Percentiles rank a stretch among this genome's conserved stretches.
Evolutionary conservation across 805 yeast species (phyloP).

Genomic region (Sungouiella thailandica): DNA sequence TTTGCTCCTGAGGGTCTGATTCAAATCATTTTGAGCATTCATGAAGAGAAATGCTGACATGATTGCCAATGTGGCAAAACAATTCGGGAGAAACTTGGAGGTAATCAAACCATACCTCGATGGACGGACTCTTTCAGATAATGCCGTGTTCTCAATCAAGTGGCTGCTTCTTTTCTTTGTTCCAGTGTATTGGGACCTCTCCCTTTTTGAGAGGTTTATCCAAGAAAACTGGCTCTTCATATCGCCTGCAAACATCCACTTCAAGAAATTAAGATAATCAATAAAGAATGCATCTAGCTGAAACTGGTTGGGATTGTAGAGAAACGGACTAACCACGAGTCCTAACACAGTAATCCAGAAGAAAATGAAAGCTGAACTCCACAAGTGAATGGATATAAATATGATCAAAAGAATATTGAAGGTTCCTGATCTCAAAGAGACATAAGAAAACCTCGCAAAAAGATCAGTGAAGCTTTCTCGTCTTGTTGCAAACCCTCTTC

Average conservation of each 20-base stretch:
- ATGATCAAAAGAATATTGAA: conserved; percentile 9
- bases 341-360: conserved; percentile 94
- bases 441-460: conserved; percentile 74
- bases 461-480: conserved; percentile 72
- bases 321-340: conserved; percentile 84
- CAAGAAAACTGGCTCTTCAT: conserved; percentile 6
- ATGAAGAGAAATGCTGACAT: conserved; percentile 47
- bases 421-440: conserved; percentile 71
- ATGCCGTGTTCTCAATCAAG: conserved; percentile 33
- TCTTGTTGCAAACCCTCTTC: conserved; percentile 81
- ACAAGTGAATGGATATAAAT: conserved; percentile 47
- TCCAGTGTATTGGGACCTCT: conserved; percentile 12
- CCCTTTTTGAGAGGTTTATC: conserved; percentile 10
- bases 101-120: conserved; percentile 40
- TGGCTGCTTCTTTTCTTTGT: conserved; percentile 7
- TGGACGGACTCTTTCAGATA: conserved; percentile 45
- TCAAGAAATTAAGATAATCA: conserved; percentile 90
- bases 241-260: conserved; percentile 54
- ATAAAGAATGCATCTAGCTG: conserved; percentile 94
- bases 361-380: conserved; percentile 95
- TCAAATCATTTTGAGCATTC: conserved; percentile 47
- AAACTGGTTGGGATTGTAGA: conserved; percentile 97
- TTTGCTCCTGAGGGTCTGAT: conserved; percentile 31
- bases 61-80: conserved; percentile 29
- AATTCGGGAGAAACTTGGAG: conserved; percentile 37